Conservation (phyloP, 495 filamentous ascomycete species). For the Hyaloscypha bicolor region DNA sequence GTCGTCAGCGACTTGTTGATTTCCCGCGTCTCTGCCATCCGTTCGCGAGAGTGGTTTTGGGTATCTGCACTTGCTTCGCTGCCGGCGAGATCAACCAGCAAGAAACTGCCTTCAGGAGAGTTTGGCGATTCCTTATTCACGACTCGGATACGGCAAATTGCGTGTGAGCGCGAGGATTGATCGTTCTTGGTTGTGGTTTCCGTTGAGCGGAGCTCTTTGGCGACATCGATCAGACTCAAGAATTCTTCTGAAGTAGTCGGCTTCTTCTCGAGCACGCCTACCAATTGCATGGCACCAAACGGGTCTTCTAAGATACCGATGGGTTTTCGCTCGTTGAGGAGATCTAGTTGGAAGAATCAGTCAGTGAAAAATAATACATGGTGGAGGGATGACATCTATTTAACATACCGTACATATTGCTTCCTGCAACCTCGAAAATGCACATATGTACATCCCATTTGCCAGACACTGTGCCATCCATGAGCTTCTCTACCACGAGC, state of each 20-base stretch:
- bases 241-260: slow-evolving; percentile 23
- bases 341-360: slow-evolving; percentile 25
- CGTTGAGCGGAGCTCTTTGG: slow-evolving; percentile 26
- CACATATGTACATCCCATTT: slow-evolving; percentile 34
- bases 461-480: slow-evolving; percentile 32
- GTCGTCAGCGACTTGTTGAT: slow-evolving; percentile 38
- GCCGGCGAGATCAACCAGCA: slow-evolving; percentile 50
- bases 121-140: slow-evolving; percentile 31
- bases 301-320: slow-evolving; percentile 38
- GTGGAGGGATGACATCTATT: not conserved
- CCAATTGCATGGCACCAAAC: slow-evolving; percentile 37
- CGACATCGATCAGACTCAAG: slow-evolving; percentile 27
- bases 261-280: slow-evolving; percentile 28
- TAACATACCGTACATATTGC: not conserved
- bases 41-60: slow-evolving; percentile 28
- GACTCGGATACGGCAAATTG: slow-evolving; percentile 44
- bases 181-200: slow-evolving; percentile 36
- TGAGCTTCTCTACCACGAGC: slow-evolving; percentile 34
- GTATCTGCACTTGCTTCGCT: slow-evolving; percentile 42
- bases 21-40: slow-evolving; percentile 37
- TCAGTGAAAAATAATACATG: not conserved
- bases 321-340: slow-evolving; percentile 30
- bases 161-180: slow-evolving; percentile 35
- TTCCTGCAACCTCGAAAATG: slow-evolving; percentile 40
- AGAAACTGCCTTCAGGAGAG: slow-evolving; percentile 40